Evolutionary conservation across 352 stramenopile genomes (phyloP), one percentile per base, ranked within the genome.

Genomic region (Pythium oligandrum): DNA sequence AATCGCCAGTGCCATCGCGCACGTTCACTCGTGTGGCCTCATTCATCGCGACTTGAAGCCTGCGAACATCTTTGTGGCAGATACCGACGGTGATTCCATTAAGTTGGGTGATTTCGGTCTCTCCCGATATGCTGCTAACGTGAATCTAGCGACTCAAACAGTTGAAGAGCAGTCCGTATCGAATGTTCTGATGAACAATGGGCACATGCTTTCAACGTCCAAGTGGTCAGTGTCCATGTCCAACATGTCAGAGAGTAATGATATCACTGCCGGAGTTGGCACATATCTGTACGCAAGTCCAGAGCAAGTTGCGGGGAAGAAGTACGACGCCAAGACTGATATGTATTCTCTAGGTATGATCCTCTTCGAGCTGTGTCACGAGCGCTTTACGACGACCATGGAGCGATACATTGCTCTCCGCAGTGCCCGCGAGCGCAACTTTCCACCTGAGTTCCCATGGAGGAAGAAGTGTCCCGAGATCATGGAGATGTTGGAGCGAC

Each of bases 31-130:
- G 8, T 91, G 84, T 38, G 84, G 87, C 1, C 65, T 97, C 12
- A 97, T 97, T 67, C 88, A 97, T 73, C 85, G 88, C 11, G 88
- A 97, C 63, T 48, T 98, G 35, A 98, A 98, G 63, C 88, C 88
- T 30, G 84, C 86, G 2, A 97, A 97, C 60, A 96, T 96, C 47
- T 97, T 97, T 53, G 83, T 96, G 4, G 79, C 88, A 38, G 86
- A 93, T 42, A 83, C 83, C 1, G 77, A 93, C 10, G 74, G 63
- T n/a, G 77, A 89, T 47, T 85, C 86, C 17, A 93, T 97, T 54
- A 96, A 96, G 44, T 66, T 97, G 11, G 88, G 88, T 30, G 88
- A 97, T 63, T 96, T 96, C 52, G 88, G 88, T 30, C 66, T 96
- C 17, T 95, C 84, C 10, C 77, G 86, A 6, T 90, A 94, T 39